A percentile compares a stretch with the other conserved stretches of the same genome.
Conservation (phyloP, 257 asterid genomes). For the Petunia axillaris region DNA sequence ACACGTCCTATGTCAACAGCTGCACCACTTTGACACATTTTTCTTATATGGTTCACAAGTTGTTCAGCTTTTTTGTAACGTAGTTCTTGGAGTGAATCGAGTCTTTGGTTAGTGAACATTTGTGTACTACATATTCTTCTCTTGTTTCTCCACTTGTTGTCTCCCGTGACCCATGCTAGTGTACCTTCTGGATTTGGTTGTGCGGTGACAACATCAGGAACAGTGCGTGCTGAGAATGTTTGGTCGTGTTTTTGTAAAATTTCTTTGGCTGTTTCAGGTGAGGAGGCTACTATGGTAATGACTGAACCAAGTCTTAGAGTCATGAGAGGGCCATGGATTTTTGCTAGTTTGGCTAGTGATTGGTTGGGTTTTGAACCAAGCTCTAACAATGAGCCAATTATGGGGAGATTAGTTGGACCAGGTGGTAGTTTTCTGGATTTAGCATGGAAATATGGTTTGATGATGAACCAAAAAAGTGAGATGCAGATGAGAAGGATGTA, state of each 20-base stretch:
- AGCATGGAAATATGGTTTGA: neutral
- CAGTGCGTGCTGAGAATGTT: conserved; percentile 18
- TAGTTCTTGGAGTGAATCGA: neutral
- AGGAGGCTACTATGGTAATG: conserved; percentile 25
- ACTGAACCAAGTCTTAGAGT: conserved; percentile 26
- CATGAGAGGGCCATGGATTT: conserved; percentile 29
- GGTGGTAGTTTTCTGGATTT: conserved; percentile 21
- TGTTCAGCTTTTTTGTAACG: conserved; percentile 16
- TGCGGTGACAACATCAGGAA: neutral
- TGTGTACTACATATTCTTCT: conserved; percentile 15
- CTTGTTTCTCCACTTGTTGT: conserved; percentile 1
- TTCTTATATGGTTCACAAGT: conserved; percentile 5
- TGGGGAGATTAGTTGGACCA: conserved; percentile 23
- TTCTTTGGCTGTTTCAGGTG: conserved; percentile 25
- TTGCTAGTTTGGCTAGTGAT: conserved; percentile 22
- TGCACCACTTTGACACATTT: neutral
- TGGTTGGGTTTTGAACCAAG: conserved; percentile 23
- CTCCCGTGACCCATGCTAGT: conserved; percentile 17
- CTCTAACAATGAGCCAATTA: conserved; percentile 13
- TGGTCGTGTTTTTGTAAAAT: conserved; percentile 30
- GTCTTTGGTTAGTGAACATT: conserved; percentile 7
- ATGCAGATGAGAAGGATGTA: neutral
- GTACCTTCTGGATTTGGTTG: conserved; percentile 14
- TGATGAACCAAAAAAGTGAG: neutral
- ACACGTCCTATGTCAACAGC: conserved; percentile 23